Base-by-base conservation (phyloP, 176 grass and related monocot species). In the Oryza brachyantha region DNA sequence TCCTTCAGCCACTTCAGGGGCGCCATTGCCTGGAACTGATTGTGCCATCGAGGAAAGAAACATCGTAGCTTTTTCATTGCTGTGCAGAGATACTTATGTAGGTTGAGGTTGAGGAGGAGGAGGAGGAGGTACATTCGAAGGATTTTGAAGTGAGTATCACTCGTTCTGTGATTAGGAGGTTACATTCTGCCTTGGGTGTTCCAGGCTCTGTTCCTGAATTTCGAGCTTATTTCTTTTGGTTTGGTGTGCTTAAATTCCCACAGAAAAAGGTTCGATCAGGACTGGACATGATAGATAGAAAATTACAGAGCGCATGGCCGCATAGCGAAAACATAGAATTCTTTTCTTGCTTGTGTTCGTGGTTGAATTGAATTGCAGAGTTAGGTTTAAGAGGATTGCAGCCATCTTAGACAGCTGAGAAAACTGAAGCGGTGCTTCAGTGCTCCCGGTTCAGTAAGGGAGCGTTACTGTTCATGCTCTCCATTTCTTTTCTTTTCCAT, bases 121-220 rank as follows among this genome's bases (percentile, higher is more conserved):
- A 29, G 66, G 54, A 70, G 70, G 26, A 73, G 45, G 58, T 13
- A 5, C n/a, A 9, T 35, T 60, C 8, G 58, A 21, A 70, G 58
- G 42, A 77, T 68, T 68, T 75, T 16, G 16, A 81, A 64, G 85
- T 83, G 86, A 83, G 80, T 73, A 1, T 38, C 71, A 2, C 10
- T 88, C 59, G 13, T 46, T 6, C n/a, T 38, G 0, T 16, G 3
- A 11, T 7, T 50, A 16, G 61, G 21, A 27, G 35, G 45, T 35
- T 16, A 1, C 10, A 1, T 4, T 66, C 1, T 28, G 21, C 43
- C 4, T 58, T 45, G 16, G 27, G 7, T 37, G 36, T 38, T 55
- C 37, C n/a, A 32, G 57, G 21, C n/a, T 0, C 41, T 70, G 57
- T 34, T 77, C 27, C 76, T 71, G 9, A 8, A 2, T 64, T 76